Conservation (phyloP, 108 stramenopile species). For the Licmophora abbreviata region DNA sequence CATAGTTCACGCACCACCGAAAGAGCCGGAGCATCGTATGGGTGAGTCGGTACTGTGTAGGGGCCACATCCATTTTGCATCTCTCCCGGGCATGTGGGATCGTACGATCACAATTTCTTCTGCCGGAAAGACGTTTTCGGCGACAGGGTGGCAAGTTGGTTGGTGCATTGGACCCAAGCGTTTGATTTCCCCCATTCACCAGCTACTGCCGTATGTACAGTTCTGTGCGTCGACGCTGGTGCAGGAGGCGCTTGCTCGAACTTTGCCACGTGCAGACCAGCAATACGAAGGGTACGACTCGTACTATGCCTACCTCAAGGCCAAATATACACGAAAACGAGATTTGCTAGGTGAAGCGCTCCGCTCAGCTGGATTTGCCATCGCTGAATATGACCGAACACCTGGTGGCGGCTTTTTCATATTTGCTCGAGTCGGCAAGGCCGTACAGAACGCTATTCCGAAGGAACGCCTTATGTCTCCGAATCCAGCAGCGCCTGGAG, state of each 20-base stretch:
- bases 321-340: slow-evolving; percentile 79
- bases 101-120: slow-evolving; percentile 91
- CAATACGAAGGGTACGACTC: slow-evolving; percentile 73
- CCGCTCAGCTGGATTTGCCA: slow-evolving; percentile 60
- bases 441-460: slow-evolving; percentile 45
- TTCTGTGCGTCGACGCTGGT: slow-evolving; percentile 93
- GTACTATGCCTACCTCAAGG: slow-evolving; percentile 72
- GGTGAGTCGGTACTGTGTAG: slow-evolving; percentile 38
- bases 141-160: slow-evolving; percentile 99
- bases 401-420: slow-evolving; percentile 94
- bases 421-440: slow-evolving; percentile 75
- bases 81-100: slow-evolving; percentile 87
- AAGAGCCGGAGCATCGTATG: slow-evolving; percentile 8
- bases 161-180: slow-evolving; percentile 90
- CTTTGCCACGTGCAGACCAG: slow-evolving; percentile 71
- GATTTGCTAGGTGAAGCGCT: slow-evolving; percentile 64
- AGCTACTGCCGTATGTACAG: slow-evolving; percentile 88
- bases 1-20: slow-evolving; percentile 84
- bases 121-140: slow-evolving; percentile 98
- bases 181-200: slow-evolving; percentile 68
- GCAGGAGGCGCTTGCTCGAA: slow-evolving; percentile 84
- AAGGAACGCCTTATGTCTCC: slow-evolving; percentile 26
- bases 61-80: slow-evolving; percentile 83
- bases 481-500: slow-evolving; percentile 73
- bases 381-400: slow-evolving; percentile 63